phyloP scores from a whole-genome alignment of 179 eudicot genomes.

The Beta macrorhiza region DNA sequence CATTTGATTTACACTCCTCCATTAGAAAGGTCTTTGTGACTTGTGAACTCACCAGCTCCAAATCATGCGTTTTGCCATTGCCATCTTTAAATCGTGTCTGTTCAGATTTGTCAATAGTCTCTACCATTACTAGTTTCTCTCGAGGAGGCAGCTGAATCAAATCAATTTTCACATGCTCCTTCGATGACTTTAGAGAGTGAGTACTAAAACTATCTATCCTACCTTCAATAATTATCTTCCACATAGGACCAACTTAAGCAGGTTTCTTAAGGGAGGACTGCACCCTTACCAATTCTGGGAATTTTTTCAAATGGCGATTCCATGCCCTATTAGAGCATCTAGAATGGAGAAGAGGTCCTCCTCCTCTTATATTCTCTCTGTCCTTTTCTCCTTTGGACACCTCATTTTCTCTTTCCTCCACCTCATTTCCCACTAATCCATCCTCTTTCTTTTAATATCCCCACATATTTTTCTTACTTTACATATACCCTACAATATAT shows the following conservation, averaged over 20 bases:
- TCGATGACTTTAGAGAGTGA: slow-evolving; percentile 20
- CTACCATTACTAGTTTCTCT: slow-evolving; percentile 19
- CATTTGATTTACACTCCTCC: slow-evolving; percentile 28
- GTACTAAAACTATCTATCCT: slow-evolving; percentile 24
- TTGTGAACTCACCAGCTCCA: slow-evolving; percentile 22
- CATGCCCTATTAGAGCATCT: slow-evolving; percentile 42
- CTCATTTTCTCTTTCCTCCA: too few relatives aligned
- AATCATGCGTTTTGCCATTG: slow-evolving; percentile 18
- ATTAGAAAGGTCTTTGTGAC: slow-evolving; percentile 17
- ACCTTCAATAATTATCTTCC: slow-evolving; percentile 30
- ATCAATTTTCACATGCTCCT: slow-evolving; percentile 22
- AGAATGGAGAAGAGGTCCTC: too few relatives aligned
- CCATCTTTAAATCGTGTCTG: slow-evolving; percentile 26
- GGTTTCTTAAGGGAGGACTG: slow-evolving; percentile 37
- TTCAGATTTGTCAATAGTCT: slow-evolving; percentile 26
- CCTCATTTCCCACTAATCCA: too few relatives aligned
- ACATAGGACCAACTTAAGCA: slow-evolving; percentile 31
- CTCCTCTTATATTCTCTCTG: too few relatives aligned
- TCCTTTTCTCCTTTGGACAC: too few relatives aligned
- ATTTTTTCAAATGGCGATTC: slow-evolving; percentile 66
- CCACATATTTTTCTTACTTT: too few relatives aligned
- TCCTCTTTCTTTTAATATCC: too few relatives aligned
- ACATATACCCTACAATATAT: too few relatives aligned
- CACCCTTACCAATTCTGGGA: slow-evolving; percentile 58
- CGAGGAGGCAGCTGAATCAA: slow-evolving; percentile 24